Percentiles rank a stretch among this genome's conserved stretches.
Evolutionary conservation across 2,329 filamentous ascomycete species (phyloP).

Genomic region (Chrysoporthe austroafricana): DNA sequence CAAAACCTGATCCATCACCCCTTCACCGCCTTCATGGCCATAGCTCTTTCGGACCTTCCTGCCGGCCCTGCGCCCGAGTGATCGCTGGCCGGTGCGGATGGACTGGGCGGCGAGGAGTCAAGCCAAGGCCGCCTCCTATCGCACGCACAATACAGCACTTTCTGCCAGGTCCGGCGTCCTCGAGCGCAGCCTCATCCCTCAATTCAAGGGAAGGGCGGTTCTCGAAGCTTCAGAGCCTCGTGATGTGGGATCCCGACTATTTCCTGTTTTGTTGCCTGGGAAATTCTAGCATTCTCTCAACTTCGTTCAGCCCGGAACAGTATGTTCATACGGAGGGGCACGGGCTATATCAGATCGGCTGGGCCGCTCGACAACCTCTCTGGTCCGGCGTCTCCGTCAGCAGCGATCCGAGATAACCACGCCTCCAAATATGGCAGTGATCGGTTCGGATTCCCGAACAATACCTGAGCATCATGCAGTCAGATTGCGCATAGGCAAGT

Average conservation of each 20-base stretch:
- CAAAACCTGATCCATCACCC: neutral
- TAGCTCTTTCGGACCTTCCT: neutral
- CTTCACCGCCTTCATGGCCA: slow-evolving; percentile 2
- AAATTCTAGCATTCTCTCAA: no score
- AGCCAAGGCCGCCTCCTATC: neutral
- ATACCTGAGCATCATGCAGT: neutral
- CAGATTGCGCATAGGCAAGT: neutral
- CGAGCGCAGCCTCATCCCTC: neutral
- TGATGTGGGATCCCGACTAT: neutral
- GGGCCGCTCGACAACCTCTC: neutral
- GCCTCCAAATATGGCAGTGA: neutral
- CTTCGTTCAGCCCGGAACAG: no score
- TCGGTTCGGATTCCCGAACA: neutral
- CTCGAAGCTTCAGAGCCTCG: neutral
- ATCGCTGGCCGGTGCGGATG: neutral
- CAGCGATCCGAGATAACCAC: neutral
- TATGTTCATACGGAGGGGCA: neutral
- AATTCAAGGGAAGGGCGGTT: neutral
- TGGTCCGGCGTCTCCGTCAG: neutral
- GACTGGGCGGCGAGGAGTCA: neutral
- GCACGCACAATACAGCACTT: neutral
- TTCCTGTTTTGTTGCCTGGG: no score
- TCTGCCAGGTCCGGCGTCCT: neutral
- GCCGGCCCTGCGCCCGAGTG: neutral
- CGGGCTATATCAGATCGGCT: neutral